phyloP scores from a whole-genome alignment of 345 rosid species.

The Viola odorata region DNA sequence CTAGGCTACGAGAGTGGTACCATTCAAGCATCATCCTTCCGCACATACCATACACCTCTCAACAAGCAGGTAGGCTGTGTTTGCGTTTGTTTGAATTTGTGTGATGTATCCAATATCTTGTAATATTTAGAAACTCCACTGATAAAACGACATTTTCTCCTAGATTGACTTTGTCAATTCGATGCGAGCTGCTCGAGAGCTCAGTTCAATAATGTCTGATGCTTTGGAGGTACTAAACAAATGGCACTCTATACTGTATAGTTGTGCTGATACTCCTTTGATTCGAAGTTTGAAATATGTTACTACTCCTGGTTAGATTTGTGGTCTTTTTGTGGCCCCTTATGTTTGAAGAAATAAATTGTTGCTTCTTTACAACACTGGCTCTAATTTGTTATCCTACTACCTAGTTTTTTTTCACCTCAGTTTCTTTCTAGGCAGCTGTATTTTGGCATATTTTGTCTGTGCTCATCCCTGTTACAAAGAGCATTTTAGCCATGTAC shows the following conservation, averaged over 20 bases:
- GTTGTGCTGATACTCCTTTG: neutral
- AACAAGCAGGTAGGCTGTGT: slow-evolving; percentile 67
- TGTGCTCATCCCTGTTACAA: no score
- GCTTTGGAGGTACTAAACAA: slow-evolving; percentile 61
- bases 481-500: neutral
- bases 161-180: slow-evolving; percentile 88
- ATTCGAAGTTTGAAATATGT: neutral
- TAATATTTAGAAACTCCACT: slow-evolving; percentile 1
- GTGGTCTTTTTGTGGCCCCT: neutral
- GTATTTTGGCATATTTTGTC: no score
- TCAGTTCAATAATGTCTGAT: slow-evolving; percentile 64
- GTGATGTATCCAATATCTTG: slow-evolving; percentile 5
- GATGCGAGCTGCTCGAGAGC: slow-evolving; percentile 84
- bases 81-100: slow-evolving; percentile 10
- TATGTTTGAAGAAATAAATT: neutral
- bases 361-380: slow-evolving; percentile 3
- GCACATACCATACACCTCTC: slow-evolving; percentile 96
- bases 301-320: neutral
- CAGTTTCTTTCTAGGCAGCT: no score
- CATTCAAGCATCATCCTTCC: slow-evolving; percentile 89
- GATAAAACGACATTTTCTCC: neutral
- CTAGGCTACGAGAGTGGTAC: slow-evolving; percentile 73
- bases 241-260: neutral
- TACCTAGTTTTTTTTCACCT: no score
- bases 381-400: neutral